phyloP scores from a whole-genome alignment of 352 stramenopile species.

The Blastocystis sp. region DNA sequence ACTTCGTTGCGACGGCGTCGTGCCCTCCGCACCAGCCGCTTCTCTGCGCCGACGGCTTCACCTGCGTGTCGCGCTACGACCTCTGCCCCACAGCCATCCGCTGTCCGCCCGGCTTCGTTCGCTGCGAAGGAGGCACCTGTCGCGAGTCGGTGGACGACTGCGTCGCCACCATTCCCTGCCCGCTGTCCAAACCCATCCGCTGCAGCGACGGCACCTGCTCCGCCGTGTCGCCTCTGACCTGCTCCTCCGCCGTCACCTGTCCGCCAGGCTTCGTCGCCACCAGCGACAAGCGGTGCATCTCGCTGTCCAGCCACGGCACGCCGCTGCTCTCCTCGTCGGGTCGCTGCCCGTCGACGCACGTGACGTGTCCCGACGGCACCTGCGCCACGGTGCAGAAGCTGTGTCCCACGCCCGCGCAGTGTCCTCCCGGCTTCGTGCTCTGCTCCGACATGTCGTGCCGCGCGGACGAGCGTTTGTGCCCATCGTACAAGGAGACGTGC shows the following conservation, averaged over 20 bases:
- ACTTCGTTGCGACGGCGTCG: not conserved
- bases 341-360: conserved; percentile 1
- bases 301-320: not conserved
- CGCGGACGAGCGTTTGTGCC: conserved; percentile 11
- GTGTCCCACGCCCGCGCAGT: not conserved
- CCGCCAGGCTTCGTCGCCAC: conserved; percentile 16
- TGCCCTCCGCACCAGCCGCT: conserved; percentile 22
- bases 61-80: conserved; percentile 23
- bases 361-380: conserved; percentile 40
- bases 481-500: conserved; percentile 43
- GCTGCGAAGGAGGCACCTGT: conserved; percentile 45
- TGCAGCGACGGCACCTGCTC: conserved; percentile 59
- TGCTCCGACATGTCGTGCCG: conserved; percentile 37
- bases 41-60: not conserved
- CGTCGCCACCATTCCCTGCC: conserved; percentile 8
- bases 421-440: conserved; percentile 47
- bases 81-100: not conserved
- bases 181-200: not conserved
- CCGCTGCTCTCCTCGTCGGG: conserved; percentile 9
- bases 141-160: conserved; percentile 28
- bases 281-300: conserved; percentile 40
- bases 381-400: not conserved
- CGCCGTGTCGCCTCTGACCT: conserved; percentile 1
- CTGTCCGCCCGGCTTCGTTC: conserved; percentile 30
- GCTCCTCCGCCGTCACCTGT: not conserved